Evolutionary conservation across 305 asterid species (phyloP).

Genomic region (Caryopteris hybrid): DNA sequence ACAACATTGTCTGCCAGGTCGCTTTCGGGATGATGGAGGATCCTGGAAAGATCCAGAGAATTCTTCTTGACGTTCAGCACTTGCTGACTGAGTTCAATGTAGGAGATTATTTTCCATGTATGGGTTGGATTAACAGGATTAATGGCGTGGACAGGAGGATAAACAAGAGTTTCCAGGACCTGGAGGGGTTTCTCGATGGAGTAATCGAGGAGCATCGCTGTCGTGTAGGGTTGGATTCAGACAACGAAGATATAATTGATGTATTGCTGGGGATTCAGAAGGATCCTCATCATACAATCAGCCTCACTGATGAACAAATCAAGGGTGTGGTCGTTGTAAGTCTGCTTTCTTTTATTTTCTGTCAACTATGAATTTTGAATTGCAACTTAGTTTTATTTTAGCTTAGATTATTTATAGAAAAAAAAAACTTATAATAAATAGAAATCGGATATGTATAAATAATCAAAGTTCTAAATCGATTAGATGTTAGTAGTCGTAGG

Average conservation of each 20-base stretch:
- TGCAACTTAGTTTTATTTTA: too few species aligned
- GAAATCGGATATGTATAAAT: too few species aligned
- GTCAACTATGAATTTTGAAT: too few species aligned
- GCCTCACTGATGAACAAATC: constrained; percentile 29
- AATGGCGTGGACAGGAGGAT: constrained; percentile 38
- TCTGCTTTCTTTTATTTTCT: neutral
- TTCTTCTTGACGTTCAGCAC: constrained; percentile 17
- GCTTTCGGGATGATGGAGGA: constrained; percentile 43
- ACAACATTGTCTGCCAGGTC: constrained; percentile 35
- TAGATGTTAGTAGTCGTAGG: too few species aligned
- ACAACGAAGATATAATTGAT: constrained; percentile 41
- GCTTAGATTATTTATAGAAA: too few species aligned
- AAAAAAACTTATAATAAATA: too few species aligned
- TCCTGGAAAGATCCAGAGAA: constrained; percentile 10
- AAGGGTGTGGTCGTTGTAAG: constrained; percentile 43
- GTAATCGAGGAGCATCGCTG: constrained; percentile 29
- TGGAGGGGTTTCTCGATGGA: constrained; percentile 29
- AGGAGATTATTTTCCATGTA: constrained; percentile 36
- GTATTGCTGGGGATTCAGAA: constrained; percentile 41
- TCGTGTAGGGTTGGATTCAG: neutral
- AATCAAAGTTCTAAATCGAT: too few species aligned
- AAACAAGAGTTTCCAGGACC: neutral
- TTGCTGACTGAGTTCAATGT: constrained; percentile 22
- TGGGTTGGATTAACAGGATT: constrained; percentile 36
- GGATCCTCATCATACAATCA: constrained; percentile 25